These are phyloP conservation scores for Sungouiozyma ichnusensis DNA, from an alignment of 805 yeast species.

Conservation along the genomic window DNA sequence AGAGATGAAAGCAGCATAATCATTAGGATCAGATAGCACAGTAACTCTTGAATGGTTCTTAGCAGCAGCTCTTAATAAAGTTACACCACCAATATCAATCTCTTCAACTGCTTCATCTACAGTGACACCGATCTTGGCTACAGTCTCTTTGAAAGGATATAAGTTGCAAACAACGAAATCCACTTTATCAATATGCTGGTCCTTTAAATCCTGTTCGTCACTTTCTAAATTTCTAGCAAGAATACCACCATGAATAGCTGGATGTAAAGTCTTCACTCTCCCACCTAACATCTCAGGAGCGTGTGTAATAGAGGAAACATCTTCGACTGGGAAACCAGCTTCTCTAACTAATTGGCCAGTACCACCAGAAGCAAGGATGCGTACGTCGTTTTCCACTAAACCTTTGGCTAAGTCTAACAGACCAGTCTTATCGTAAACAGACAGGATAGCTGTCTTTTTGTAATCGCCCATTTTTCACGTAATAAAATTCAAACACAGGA, in stretches of 20 bases:
- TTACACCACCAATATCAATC: slow-evolving; percentile 96
- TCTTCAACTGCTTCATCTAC: slow-evolving; percentile 97
- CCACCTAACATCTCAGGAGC: slow-evolving; percentile 99
- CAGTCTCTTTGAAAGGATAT: slow-evolving; percentile 96
- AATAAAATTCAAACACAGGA: not conserved
- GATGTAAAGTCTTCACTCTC: slow-evolving; percentile 95
- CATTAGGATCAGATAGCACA: slow-evolving; percentile 87
- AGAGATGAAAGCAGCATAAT: slow-evolving; percentile 76
- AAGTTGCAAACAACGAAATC: slow-evolving; percentile 96
- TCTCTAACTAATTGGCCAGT: slow-evolving; percentile 90
- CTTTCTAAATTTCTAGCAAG: slow-evolving; percentile 86
- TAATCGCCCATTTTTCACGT: slow-evolving; percentile 14
- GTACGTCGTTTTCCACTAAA: slow-evolving; percentile 73
- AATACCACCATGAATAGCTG: slow-evolving; percentile 97
- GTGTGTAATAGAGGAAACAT: slow-evolving; percentile 87
- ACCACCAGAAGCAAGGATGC: slow-evolving; percentile 95
- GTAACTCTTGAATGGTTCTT: slow-evolving; percentile 96
- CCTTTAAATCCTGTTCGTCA: slow-evolving; percentile 80
- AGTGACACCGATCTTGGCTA: slow-evolving; percentile 90
- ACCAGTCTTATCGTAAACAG: slow-evolving; percentile 97
- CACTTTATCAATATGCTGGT: slow-evolving; percentile 89
- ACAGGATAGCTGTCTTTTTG: slow-evolving; percentile 82
- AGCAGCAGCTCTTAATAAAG: slow-evolving; percentile 95
- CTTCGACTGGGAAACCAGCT: slow-evolving; percentile 97
- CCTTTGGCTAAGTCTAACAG: slow-evolving; percentile 94